phyloP scores from a whole-genome alignment of 768 basidiomycete species.

The Auriscalpium orientale region DNA sequence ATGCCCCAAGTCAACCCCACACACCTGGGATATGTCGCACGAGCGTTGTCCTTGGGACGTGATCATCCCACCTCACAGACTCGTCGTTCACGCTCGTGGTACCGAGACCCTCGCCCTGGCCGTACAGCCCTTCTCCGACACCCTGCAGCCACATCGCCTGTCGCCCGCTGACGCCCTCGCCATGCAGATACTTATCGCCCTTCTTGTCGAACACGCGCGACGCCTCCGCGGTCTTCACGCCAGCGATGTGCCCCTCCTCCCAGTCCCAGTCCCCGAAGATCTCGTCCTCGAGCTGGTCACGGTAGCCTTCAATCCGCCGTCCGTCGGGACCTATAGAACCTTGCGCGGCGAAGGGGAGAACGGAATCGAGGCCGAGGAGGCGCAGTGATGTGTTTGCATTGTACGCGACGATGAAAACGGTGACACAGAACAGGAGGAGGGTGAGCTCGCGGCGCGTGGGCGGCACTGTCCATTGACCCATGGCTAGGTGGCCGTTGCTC shows the following conservation, averaged over 20 bases:
- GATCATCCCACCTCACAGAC: slow-evolving; percentile 45
- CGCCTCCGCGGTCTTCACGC: slow-evolving; percentile 40
- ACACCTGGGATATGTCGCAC: slow-evolving; percentile 61
- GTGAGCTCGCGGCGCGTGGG: slow-evolving; percentile 70
- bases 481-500: neutral
- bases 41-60: slow-evolving; percentile 48
- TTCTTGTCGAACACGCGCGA: slow-evolving; percentile 31
- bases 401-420: slow-evolving; percentile 63
- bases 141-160: slow-evolving; percentile 14
- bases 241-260: slow-evolving; percentile 52
- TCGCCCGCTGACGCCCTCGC: slow-evolving; percentile 25
- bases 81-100: slow-evolving; percentile 41
- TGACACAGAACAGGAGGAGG: slow-evolving; percentile 57
- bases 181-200: slow-evolving; percentile 36
- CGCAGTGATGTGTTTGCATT: slow-evolving; percentile 63
- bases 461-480: slow-evolving; percentile 45
- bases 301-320: slow-evolving; percentile 41
- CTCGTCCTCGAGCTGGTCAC: slow-evolving; percentile 50
- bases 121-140: slow-evolving; percentile 16
- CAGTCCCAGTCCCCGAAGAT: slow-evolving; percentile 67
- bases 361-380: slow-evolving; percentile 27
- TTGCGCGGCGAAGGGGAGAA: neutral
- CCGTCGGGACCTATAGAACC: slow-evolving; percentile 38
- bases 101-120: slow-evolving; percentile 18
- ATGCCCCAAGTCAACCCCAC: slow-evolving; percentile 8